A percentile compares a stretch with the other conserved stretches of the same genome.
Evolutionary conservation across 1,284 basidiomycete genomes (phyloP).

Genomic region (Golubevia sp.): DNA sequence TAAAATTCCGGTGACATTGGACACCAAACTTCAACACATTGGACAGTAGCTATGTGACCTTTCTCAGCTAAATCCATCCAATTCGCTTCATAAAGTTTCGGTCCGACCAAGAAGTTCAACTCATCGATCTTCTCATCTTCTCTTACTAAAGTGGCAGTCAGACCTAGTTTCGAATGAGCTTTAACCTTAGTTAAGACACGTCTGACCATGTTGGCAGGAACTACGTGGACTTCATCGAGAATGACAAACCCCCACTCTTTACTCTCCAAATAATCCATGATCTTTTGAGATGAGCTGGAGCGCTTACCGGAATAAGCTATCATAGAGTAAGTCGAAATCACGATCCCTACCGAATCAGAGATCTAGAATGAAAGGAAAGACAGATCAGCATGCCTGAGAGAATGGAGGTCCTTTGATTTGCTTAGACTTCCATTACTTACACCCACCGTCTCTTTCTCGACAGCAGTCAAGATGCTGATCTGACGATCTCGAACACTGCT

Average conservation of each 20-base stretch:
- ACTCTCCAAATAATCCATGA: conserved; percentile 96
- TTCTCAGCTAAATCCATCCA: conserved; percentile 99
- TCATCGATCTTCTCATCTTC: conserved; percentile 99
- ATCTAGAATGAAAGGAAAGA: conserved; percentile 67
- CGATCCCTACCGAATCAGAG: conserved; percentile 89
- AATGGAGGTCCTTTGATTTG: no score
- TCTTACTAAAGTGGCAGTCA: conserved; percentile 94
- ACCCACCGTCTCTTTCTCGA: conserved; percentile 88
- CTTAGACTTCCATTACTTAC: no score
- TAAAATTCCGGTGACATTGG: conserved; percentile 99
- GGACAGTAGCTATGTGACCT: conserved; percentile 98
- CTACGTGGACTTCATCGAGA: conserved; percentile 95
- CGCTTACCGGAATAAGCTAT: conserved; percentile 94
- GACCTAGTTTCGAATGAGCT: conserved; percentile 91
- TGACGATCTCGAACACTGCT: conserved; percentile 93
- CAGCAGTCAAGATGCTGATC: conserved; percentile 92
- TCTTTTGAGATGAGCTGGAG: conserved; percentile 94
- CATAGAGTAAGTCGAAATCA: conserved; percentile 98
- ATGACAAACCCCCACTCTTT: conserved; percentile 95
- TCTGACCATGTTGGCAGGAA: conserved; percentile 94
- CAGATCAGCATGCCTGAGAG: background rate
- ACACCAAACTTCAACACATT: conserved; percentile 99
- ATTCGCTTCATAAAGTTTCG: conserved; percentile 98
- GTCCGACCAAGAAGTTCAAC: conserved; percentile 98
- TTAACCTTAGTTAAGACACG: conserved; percentile 95